Evolutionary conservation across 768 basidiomycete genomes (phyloP), one percentile per base, ranked within the genome.

Genomic region (Baorangia bicolor): DNA sequence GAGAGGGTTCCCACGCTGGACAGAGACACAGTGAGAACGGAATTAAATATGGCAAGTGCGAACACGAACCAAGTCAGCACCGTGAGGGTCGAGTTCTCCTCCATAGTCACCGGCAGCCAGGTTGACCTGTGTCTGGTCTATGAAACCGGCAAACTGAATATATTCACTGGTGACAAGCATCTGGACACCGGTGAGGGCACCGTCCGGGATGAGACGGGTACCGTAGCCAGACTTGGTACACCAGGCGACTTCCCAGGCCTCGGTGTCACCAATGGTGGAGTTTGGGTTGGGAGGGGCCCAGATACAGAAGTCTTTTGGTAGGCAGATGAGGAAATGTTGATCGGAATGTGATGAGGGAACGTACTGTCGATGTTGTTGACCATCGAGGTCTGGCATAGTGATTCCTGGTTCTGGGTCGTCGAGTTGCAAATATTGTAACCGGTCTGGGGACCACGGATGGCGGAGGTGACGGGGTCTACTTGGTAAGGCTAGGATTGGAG

Each of bases 21-120:
- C 30, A 41, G 14, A 35, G 1, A 3, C n/a, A 18, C 20, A 23
- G 25, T 64, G 28, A 66, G 53, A 49, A 54, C 16, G 60, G 54
- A 20, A 43, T 30, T 51, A 46, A 35, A 63, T 65, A 40, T 39
- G 31, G 5, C 33, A 66, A 51, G 21, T 0, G 2, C 40, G 8
- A 40, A n/a, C 16, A 71, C 75, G 14, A 48, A 81, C 80, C 51
- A 72, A 62, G 67, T 90, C 89, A 57, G 87, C 87, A 55, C 89
- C 88, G 58, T 87, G 85, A 16, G 87, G 82, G 69, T 91, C 87
- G 49, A 90, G 78, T 71, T 92, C 90, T 54, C 90, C 91, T 60
- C 92, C 91, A 33, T 64, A 80, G 62, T 93, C 91, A 13, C 53
- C 69, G 0, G 67, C 12, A 12, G 67, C 52, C 20, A 92, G 59